phyloP scores from a whole-genome alignment of 2,329 filamentous ascomycete genomes.

The Cryphonectria carpinicola region DNA sequence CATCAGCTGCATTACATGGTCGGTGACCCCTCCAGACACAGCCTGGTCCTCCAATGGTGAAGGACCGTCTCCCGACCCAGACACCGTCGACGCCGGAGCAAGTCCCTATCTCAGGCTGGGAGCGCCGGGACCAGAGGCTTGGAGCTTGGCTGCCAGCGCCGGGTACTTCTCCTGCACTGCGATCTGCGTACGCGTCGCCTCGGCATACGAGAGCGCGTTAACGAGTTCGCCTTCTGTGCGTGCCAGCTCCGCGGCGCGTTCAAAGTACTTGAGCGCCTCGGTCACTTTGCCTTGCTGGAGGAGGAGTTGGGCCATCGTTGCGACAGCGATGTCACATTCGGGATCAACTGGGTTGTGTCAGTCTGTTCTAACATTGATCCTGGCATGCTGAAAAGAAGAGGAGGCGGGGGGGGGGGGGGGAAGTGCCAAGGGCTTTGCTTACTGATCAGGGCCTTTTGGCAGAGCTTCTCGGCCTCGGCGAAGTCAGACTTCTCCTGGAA shows the following conservation, averaged over 20 bases:
- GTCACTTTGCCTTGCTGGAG: constrained; percentile 97
- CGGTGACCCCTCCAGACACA: not conserved
- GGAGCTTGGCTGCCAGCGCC: constrained; percentile 73
- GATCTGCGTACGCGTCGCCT: constrained; percentile 94
- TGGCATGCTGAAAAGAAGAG: not conserved
- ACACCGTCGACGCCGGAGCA: constrained; percentile 20
- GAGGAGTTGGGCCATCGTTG: constrained; percentile 96
- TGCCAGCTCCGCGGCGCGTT: constrained; percentile 91
- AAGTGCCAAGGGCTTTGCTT: constrained; percentile 49
- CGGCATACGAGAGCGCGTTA: constrained; percentile 94
- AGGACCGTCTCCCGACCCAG: not conserved
- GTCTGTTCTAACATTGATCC: not conserved
- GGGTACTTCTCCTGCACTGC: constrained; percentile 89
- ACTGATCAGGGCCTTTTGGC: constrained; percentile 97
- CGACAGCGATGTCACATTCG: constrained; percentile 97
- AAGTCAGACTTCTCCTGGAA: constrained; percentile 99
- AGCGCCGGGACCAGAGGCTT: constrained; percentile 50
- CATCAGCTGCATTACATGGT: not conserved
- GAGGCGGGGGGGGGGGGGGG: too few species aligned
- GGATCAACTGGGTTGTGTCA: constrained; percentile 73
- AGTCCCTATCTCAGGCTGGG: constrained; percentile 34
- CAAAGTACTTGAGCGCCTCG: constrained; percentile 94
- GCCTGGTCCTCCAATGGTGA: not conserved
- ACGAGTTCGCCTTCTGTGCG: constrained; percentile 94
- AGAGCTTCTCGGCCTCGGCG: constrained; percentile 89